These are phyloP conservation scores for Neurospora sp. DNA, from an alignment of 495 filamentous ascomycete species.

Conservation along the genomic window DNA sequence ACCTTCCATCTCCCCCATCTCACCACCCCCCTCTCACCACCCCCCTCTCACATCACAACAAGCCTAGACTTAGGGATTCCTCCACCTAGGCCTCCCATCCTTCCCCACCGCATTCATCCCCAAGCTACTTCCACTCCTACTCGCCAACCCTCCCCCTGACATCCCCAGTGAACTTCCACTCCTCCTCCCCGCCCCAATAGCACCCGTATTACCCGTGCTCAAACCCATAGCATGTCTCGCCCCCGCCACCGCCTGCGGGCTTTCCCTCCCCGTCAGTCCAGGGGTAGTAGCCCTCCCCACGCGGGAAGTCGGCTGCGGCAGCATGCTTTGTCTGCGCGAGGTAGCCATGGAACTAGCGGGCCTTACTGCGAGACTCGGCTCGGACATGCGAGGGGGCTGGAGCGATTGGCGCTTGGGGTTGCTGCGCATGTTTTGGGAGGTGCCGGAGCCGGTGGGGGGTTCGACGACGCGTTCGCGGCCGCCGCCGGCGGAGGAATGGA, in stretches of 20 bases:
- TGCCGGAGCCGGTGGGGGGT: slow-evolving; percentile 23
- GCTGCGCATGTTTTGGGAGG: slow-evolving; percentile 15
- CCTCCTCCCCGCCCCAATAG: not conserved
- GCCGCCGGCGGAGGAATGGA: not conserved
- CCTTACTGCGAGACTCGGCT: slow-evolving; percentile 15
- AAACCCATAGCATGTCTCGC: slow-evolving; percentile 29
- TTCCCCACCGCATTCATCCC: slow-evolving; percentile 9
- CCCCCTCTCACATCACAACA: not conserved
- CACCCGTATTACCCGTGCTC: slow-evolving; percentile 8
- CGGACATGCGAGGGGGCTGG: slow-evolving; percentile 26
- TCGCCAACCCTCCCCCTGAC: not conserved
- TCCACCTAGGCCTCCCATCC: slow-evolving; percentile 22
- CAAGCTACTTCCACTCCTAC: not conserved
- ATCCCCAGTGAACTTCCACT: not conserved
- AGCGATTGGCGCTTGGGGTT: slow-evolving; percentile 38
- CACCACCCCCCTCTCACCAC: not conserved
- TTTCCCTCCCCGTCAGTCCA: slow-evolving; percentile 23
- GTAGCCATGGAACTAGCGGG: slow-evolving; percentile 39
- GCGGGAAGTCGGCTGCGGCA: slow-evolving; percentile 37
- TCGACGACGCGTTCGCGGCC: not conserved
- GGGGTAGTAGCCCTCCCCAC: not conserved
- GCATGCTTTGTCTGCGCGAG: slow-evolving; percentile 33
- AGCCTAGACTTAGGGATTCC: not conserved
- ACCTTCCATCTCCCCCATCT: not conserved
- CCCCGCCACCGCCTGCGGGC: slow-evolving; percentile 30